phyloP scores from a whole-genome alignment of 805 yeast species.

The Candida pseudoglaebosa region DNA sequence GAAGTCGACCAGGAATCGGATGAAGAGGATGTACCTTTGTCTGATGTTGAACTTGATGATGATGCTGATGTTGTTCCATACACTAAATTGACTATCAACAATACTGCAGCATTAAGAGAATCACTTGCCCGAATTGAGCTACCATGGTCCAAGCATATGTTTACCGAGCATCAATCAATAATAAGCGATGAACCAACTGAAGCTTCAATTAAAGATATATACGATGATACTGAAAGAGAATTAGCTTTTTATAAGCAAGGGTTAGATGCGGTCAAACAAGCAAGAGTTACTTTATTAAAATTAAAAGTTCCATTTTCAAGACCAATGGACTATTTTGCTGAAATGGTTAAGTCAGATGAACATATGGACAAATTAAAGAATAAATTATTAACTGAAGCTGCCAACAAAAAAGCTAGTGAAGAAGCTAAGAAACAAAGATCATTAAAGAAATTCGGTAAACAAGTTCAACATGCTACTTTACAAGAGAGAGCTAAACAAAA shows the following conservation, averaged over 20 bases:
- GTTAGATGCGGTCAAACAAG: slow-evolving; percentile 73
- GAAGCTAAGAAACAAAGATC: slow-evolving; percentile 94
- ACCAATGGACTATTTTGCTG: slow-evolving; percentile 96
- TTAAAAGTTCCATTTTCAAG: slow-evolving; percentile 84
- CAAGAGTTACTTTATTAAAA: slow-evolving; percentile 59
- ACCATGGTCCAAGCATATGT: slow-evolving; percentile 63
- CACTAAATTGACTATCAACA: slow-evolving; percentile 85
- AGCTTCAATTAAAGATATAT: slow-evolving; percentile 73
- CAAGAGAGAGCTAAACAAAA: slow-evolving; percentile 93
- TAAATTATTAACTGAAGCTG: slow-evolving; percentile 73
- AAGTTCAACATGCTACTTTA: slow-evolving; percentile 88
- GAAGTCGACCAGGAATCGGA: slow-evolving; percentile 56
- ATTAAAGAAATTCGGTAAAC: slow-evolving; percentile 95
- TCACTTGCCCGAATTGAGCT: slow-evolving; percentile 63
- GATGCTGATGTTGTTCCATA: slow-evolving; percentile 94
- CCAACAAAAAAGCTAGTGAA: slow-evolving; percentile 83
- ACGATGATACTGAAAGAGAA: slow-evolving; percentile 95
- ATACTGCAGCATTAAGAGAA: slow-evolving; percentile 75
- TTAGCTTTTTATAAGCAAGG: slow-evolving; percentile 94
- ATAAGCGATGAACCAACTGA: slow-evolving; percentile 59
- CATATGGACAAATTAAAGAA: slow-evolving; percentile 93
- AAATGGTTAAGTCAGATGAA: slow-evolving; percentile 96
- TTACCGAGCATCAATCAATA: slow-evolving; percentile 80
- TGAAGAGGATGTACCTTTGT: slow-evolving; percentile 79
- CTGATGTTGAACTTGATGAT: slow-evolving; percentile 88